Percentiles rank a stretch among this genome's conserved stretches.
phyloP scores from a whole-genome alignment of 306 rosid species.

The Vigna trinervia region DNA sequence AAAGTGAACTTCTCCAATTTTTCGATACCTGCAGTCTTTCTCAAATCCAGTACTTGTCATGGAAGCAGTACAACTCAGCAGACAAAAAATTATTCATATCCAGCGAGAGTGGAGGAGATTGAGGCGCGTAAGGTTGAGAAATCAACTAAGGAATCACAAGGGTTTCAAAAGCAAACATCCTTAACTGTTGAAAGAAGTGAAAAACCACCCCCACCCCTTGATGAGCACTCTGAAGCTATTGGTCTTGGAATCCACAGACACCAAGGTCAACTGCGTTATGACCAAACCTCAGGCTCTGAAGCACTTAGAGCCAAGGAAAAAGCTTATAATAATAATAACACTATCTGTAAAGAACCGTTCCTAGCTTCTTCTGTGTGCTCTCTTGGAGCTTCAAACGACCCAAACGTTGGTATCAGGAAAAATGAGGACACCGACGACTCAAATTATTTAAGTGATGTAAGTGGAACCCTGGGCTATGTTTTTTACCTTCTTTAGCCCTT shows the following conservation, averaged over 20 bases:
- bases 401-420: slow-evolving; percentile 31
- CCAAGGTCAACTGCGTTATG: not conserved
- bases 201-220: slow-evolving; percentile 22
- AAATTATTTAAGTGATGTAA: slow-evolving; percentile 50
- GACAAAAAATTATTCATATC: slow-evolving; percentile 1
- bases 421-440: slow-evolving; percentile 53
- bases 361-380: slow-evolving; percentile 51
- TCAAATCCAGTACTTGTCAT: slow-evolving; percentile 31
- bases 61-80: slow-evolving; percentile 26
- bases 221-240: slow-evolving; percentile 45
- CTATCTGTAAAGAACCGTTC: slow-evolving; percentile 4
- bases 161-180: slow-evolving; percentile 30
- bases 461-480: slow-evolving; percentile 33
- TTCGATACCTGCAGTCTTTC: slow-evolving; percentile 37
- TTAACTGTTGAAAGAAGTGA: slow-evolving; percentile 39
- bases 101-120: slow-evolving; percentile 21
- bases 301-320: slow-evolving; percentile 34
- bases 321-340: not conserved
- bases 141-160: slow-evolving; percentile 35
- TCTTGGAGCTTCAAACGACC: slow-evolving; percentile 59
- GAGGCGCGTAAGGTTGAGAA: slow-evolving; percentile 23
- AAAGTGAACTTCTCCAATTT: slow-evolving; percentile 52
- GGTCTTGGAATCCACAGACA: slow-evolving; percentile 17
- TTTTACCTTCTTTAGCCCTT: not conserved
- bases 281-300: slow-evolving; percentile 35